Evolutionary conservation across 192 early-diverging fungal species (phyloP).

Genomic region (Coemansia sp.): DNA sequence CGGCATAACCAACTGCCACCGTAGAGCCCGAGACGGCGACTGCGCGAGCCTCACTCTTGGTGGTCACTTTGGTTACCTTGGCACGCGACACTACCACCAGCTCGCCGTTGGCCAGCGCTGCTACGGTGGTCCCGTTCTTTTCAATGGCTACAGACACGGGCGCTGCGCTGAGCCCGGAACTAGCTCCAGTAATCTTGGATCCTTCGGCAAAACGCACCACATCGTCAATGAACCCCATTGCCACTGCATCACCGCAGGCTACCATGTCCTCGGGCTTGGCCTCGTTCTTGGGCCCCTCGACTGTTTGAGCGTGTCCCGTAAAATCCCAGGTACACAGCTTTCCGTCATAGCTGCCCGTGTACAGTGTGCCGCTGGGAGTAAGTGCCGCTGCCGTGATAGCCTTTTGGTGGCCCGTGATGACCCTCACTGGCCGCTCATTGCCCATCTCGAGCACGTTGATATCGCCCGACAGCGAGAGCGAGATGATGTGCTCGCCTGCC

Average conservation of each 20-base stretch:
- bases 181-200: not conserved
- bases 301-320: not conserved
- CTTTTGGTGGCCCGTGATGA: conserved; percentile 75
- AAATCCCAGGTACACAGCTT: conserved; percentile 79
- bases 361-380: conserved; percentile 61
- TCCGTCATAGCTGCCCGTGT: conserved; percentile 93
- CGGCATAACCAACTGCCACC: conserved; percentile 56
- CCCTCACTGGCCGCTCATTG: conserved; percentile 15
- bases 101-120: conserved; percentile 32
- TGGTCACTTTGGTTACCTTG: not conserved
- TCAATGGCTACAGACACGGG: conserved; percentile 32
- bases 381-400: conserved; percentile 76
- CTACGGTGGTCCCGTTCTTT: conserved; percentile 8
- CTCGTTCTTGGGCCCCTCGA: conserved; percentile 8
- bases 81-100: conserved; percentile 22
- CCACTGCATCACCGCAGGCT: conserved; percentile 8
- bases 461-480: conserved; percentile 82
- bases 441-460: conserved; percentile 79
- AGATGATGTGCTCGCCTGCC: conserved; percentile 74
- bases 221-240: conserved; percentile 40
- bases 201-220: conserved; percentile 27
- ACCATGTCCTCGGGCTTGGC: conserved; percentile 21
- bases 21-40: conserved; percentile 13
- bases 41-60: conserved; percentile 9
- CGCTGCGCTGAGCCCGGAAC: conserved; percentile 23